A percentile compares a stretch with the other conserved stretches of the same genome.
These are phyloP conservation scores for Podospora fimiseda DNA, from an alignment of 495 filamentous ascomycete genomes.

Conservation along the genomic window DNA sequence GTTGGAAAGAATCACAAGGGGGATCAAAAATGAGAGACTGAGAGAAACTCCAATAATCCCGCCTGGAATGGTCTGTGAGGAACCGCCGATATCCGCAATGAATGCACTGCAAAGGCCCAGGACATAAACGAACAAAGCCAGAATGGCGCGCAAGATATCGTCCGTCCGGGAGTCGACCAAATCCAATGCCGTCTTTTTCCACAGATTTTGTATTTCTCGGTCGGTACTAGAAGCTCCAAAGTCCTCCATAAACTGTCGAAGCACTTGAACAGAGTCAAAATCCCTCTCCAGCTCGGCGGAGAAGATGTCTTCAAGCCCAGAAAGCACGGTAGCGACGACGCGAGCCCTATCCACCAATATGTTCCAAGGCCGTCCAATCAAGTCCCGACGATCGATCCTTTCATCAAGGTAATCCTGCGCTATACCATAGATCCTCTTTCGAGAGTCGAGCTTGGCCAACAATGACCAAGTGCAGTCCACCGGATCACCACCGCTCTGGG, in stretches of 20 bases:
- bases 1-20: slow-evolving; percentile 4
- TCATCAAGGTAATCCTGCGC: not conserved
- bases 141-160: not conserved
- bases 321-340: slow-evolving; percentile 1
- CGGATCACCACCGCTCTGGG: slow-evolving; percentile 2
- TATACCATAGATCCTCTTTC: not conserved
- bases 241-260: not conserved
- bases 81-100: not conserved
- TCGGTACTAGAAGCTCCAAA: not conserved
- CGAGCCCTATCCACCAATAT: not conserved
- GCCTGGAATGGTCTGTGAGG: not conserved
- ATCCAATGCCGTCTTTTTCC: not conserved
- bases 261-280: not conserved
- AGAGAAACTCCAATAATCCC: slow-evolving; percentile 4
- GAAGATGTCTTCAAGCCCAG: slow-evolving; percentile 3
- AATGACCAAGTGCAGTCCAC: slow-evolving; percentile 5
- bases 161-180: slow-evolving; percentile 3
- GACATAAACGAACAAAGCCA: slow-evolving; percentile 6
- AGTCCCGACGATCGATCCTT: not conserved
- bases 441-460: not conserved
- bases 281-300: not conserved
- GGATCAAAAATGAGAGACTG: slow-evolving; percentile 7
- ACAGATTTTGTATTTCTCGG: not conserved
- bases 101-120: slow-evolving; percentile 2
- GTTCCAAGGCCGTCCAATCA: not conserved